Base-by-base conservation (phyloP, 768 basidiomycete genomes). In the Imleria badia region DNA sequence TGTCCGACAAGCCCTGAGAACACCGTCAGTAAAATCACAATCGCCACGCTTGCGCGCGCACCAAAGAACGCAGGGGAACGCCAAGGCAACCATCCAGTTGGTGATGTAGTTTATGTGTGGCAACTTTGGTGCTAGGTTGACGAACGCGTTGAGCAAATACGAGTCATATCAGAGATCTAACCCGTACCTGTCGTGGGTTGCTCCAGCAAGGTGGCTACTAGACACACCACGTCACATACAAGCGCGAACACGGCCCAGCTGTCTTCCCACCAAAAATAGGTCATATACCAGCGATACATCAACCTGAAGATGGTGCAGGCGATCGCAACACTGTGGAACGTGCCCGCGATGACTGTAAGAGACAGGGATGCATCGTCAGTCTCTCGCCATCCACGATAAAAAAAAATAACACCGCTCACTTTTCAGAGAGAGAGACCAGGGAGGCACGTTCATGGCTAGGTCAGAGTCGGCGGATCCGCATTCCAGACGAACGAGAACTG, bases 251-350 rank as follows among this genome's bases (percentile, higher is more conserved):
- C 45, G 4, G 62, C 66, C 60, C 58, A 66, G 6, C 42, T 53
- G 33, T 70, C 70, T 38, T 72, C 69, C 70, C 68, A 70, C 64
- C 70, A 66, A 19, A 68, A 68, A 17, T 43, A 44, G 5, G 48
- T 29, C 45, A 50, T 65, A 36, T 56, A 46, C 56, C 56, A 56
- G 29, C 66, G 61, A 47, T 65, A 65, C 6, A 15, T 1, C 9
- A 72, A 17, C 46, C 68, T 58, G n/a, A 66, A 63, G 5, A 60
- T 7, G 8, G 69, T 72, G 45, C 58, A 52, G 13, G 51, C 31
- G 17, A 72, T 64, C 20, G 68, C 68, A 3, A 59, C 44, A 3
- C 54, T n/a, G 3, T 70, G 68, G 15, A 57, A 61, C 7, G 39
- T 26, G 20, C 41, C 40, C 10, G 53, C 58, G 39, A 60, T 44